Evolutionary conservation across 2,329 filamentous ascomycete genomes (phyloP).

Genomic region (Aspergillus latus): DNA sequence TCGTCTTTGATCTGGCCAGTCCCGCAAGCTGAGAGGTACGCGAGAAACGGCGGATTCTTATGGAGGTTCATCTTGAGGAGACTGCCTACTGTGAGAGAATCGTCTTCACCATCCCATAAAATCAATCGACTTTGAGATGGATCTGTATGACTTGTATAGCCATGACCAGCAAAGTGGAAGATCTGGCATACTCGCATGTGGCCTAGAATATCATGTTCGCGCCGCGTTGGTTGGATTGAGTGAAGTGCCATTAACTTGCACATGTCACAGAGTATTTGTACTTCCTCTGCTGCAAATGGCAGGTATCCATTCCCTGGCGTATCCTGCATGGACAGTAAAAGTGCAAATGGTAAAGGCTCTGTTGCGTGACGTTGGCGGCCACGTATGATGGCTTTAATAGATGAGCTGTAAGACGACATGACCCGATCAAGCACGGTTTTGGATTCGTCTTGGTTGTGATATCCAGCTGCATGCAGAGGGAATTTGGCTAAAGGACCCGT

Average conservation of each 20-base stretch:
- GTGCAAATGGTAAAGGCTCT: neutral
- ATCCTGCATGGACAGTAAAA: neutral
- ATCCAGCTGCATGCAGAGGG: neutral
- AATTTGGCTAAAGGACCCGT: neutral
- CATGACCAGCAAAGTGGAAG: constrained; percentile 48
- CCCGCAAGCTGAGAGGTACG: constrained; percentile 42
- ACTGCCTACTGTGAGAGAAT: constrained; percentile 25
- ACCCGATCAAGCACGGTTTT: neutral
- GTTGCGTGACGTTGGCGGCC: neutral
- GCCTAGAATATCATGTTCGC: neutral
- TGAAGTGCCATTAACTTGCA: neutral
- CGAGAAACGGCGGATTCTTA: constrained; percentile 28
- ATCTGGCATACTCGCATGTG: constrained; percentile 27
- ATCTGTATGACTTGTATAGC: constrained; percentile 25
- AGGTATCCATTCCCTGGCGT: neutral
- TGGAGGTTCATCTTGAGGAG: neutral
- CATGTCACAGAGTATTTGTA: neutral
- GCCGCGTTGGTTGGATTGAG: neutral
- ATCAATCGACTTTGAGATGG: constrained; percentile 30
- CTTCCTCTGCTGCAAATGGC: neutral
- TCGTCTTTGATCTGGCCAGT: constrained; percentile 29
- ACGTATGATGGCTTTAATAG: neutral
- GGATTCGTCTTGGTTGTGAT: neutral
- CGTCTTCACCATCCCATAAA: constrained; percentile 25
- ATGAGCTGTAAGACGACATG: neutral